These are phyloP conservation scores for Oehlia diaphana DNA, from an alignment of 192 early-diverging fungal genomes.

Conservation along the genomic window DNA sequence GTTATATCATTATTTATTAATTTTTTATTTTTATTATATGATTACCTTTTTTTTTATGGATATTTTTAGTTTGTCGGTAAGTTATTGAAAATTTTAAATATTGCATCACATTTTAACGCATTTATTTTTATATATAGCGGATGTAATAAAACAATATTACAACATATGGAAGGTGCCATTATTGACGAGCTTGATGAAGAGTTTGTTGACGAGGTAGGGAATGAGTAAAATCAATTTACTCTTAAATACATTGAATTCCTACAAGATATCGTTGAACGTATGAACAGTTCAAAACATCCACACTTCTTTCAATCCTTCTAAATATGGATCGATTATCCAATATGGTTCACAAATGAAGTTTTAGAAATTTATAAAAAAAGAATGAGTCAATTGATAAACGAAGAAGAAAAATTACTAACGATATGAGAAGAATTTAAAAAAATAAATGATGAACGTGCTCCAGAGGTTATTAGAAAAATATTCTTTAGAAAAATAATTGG, in stretches of 20 bases:
- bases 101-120: no score
- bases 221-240: background rate
- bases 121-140: no score
- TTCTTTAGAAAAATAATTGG: background rate
- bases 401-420: background rate
- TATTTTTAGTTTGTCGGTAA: background rate
- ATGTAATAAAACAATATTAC: background rate
- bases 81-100: no score
- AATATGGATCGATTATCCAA: background rate
- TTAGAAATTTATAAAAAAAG: background rate
- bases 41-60: no score
- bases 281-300: background rate
- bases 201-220: background rate
- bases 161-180: background rate
- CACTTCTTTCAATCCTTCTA: background rate
- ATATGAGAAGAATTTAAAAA: background rate
- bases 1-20: background rate
- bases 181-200: background rate
- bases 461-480: background rate
- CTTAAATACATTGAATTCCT: background rate
- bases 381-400: background rate
- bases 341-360: background rate
- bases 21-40: background rate
- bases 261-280: background rate
- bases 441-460: background rate